Base-by-base conservation (phyloP, 768 basidiomycete species). In the Cystofilobasidium bisporidii region DNA sequence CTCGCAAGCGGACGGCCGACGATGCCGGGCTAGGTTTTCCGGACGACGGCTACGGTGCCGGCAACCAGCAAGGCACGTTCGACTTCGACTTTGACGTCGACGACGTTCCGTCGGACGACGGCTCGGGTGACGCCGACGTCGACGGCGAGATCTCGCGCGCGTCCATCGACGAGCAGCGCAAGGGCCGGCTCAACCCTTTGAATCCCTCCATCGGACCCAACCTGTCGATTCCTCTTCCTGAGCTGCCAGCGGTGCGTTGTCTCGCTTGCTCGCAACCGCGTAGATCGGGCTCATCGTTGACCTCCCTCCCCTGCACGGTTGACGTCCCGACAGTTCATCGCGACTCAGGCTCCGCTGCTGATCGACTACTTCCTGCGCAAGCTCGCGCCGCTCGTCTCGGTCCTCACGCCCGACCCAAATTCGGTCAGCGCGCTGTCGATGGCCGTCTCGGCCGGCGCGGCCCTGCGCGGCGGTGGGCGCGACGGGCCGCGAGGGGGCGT, bases 341-440 rank as follows among this genome's bases (percentile, higher is more conserved):
- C 47, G 5, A 30, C 41, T 14, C 68, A 64, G 47, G 62, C 68
- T 0, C 68, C 68, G 12, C 45, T 64, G 10, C 50, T 69, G n/a
- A 48, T 69, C 45, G 68, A 69, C 55, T 69, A 69, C 57, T 69
- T 69, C 32, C 30, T 69, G 36, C 38, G 47, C n/a, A 64, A 69
- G 40, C 68, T 69, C 30, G 63, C 68, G 2, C 68, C 68, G 24
- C 68, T 69, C 41, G 53, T 69, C 53, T 69, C 68, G 6, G 63
- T 69, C 36, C 41, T 68, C 28, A 53, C 67, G 20, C 67, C 67
- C 1, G 55, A 68, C 36, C 45, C 61, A 1, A 4, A 56, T 26
- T 56, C 53, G 53, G 53, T 56, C 10, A 56, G 14, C 20, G 53
- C 53, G 3, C 30, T 56, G 9, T 56, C 53, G 10, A 56, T 30